Evolutionary conservation across 2,329 filamentous ascomycete species (phyloP).

Genomic region (Berkeleyomyces rouxiae): DNA sequence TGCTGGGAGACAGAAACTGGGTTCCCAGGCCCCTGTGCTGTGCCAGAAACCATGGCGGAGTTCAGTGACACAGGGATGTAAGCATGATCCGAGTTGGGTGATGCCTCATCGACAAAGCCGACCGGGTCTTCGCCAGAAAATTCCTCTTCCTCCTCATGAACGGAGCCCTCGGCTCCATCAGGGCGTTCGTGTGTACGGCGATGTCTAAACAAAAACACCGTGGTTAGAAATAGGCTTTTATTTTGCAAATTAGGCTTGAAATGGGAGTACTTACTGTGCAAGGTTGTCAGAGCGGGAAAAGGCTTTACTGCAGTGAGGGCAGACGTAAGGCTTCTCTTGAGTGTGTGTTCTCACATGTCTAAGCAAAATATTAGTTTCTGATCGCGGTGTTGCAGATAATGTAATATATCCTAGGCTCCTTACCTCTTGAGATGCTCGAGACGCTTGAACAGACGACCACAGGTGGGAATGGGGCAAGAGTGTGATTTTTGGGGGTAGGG

Average conservation of each 20-base stretch:
- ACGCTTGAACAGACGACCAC: constrained; percentile 93
- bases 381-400: constrained; percentile 26
- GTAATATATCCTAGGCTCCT: constrained; percentile 33
- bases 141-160: constrained; percentile 69
- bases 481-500: constrained; percentile 97
- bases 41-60: constrained; percentile 16
- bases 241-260: constrained; percentile 18
- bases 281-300: constrained; percentile 98
- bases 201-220: constrained; percentile 48
- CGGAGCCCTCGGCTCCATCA: constrained; percentile 39
- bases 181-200: constrained; percentile 57
- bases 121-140: constrained; percentile 69
- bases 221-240: constrained; percentile 21
- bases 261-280: constrained; percentile 58
- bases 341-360: constrained; percentile 99
- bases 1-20: constrained; percentile 14
- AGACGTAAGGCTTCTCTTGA: constrained; percentile 96
- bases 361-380: constrained; percentile 19
- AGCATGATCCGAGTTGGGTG: constrained; percentile 51
- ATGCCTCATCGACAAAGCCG: constrained; percentile 62
- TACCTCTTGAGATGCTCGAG: constrained; percentile 98
- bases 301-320: constrained; percentile 94
- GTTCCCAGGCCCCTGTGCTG: neutral
- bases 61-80: constrained; percentile 40
- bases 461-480: constrained; percentile 97